Evolutionary conservation across 768 basidiomycete species (phyloP).

Genomic region (Mycena rebaudengoi): DNA sequence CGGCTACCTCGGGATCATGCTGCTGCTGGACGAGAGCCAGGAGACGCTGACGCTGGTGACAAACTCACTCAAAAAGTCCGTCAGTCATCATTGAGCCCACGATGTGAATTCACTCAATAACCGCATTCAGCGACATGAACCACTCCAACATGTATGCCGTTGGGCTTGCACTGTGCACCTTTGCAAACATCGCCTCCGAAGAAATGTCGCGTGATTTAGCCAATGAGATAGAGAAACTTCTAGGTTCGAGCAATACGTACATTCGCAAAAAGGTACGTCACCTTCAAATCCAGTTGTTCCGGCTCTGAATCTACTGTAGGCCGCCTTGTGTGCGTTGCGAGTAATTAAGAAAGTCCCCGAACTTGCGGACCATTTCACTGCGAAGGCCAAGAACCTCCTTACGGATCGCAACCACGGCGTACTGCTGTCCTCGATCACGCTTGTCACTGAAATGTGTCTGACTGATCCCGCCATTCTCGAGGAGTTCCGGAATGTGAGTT

Average conservation of each 20-base stretch:
- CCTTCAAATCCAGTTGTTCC: conserved; percentile 4
- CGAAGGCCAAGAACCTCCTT: conserved; percentile 89
- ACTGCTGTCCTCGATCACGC: conserved; percentile 90
- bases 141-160: conserved; percentile 99
- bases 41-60: conserved; percentile 97
- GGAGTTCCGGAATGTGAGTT: conserved; percentile 88
- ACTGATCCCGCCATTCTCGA: conserved; percentile 75
- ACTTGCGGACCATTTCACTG: conserved; percentile 89
- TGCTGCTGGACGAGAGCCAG: conserved; percentile 96
- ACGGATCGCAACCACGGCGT: conserved; percentile 98
- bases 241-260: conserved; percentile 98
- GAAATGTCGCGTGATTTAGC: conserved; percentile 99
- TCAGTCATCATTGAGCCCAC: conserved; percentile 17
- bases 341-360: conserved; percentile 97
- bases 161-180: conserved; percentile 95
- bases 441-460: conserved; percentile 94
- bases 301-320: conserved; percentile 55
- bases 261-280: conserved; percentile 93
- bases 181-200: conserved; percentile 98
- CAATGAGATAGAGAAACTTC: conserved; percentile 96
- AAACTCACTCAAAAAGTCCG: conserved; percentile 97
- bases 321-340: conserved; percentile 92
- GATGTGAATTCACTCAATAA: conserved; percentile 17
- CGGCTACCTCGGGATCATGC: conserved; percentile 98
- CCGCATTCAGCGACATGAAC: conserved; percentile 88